A percentile compares a stretch with the other conserved stretches of the same genome.
Conservation (phyloP, 2,329 filamentous ascomycete genomes). For the Zalaria sp. region DNA sequence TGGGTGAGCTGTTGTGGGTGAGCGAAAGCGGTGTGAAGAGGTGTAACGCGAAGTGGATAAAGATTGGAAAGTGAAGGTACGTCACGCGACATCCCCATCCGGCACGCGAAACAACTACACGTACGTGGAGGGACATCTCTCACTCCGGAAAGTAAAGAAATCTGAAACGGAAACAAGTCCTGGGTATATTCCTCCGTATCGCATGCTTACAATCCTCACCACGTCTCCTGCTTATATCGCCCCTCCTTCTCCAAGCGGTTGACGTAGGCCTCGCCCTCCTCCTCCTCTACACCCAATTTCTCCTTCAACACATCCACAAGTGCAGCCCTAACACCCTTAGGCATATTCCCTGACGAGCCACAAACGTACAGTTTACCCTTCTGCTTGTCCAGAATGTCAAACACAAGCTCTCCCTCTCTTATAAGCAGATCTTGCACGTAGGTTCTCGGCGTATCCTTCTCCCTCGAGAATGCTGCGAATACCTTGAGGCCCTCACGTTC, state of each 20-base stretch:
- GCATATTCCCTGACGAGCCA: slow-evolving; percentile 56
- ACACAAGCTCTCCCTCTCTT: slow-evolving; percentile 35
- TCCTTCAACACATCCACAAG: slow-evolving; percentile 45
- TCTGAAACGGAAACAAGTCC: too few species aligned
- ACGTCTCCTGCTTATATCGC: slow-evolving; percentile 56
- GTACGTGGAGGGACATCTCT: too few species aligned
- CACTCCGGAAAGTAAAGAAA: too few species aligned
- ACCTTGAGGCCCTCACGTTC: slow-evolving; percentile 35
- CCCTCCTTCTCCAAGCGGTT: slow-evolving; percentile 45
- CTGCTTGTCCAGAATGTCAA: slow-evolving; percentile 34
- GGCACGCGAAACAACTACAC: too few species aligned
- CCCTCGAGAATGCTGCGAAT: slow-evolving; percentile 55
- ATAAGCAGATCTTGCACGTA: slow-evolving; percentile 55
- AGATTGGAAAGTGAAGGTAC: too few species aligned
- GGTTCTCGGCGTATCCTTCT: slow-evolving; percentile 46
- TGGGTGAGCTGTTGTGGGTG: too few species aligned
- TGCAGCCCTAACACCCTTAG: slow-evolving; percentile 52
- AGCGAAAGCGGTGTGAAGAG: too few species aligned
- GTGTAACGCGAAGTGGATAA: too few species aligned
- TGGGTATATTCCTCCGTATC: neutral
- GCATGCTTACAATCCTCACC: slow-evolving; percentile 29
- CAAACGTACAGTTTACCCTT: slow-evolving; percentile 43
- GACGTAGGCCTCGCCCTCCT: slow-evolving; percentile 42
- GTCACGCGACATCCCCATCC: too few species aligned
- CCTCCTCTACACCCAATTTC: slow-evolving; percentile 22